Evolutionary conservation across 2,329 filamentous ascomycete species (phyloP), one percentile per base, ranked within the genome.

Genomic region (Stagonosporopsis tanaceti): DNA sequence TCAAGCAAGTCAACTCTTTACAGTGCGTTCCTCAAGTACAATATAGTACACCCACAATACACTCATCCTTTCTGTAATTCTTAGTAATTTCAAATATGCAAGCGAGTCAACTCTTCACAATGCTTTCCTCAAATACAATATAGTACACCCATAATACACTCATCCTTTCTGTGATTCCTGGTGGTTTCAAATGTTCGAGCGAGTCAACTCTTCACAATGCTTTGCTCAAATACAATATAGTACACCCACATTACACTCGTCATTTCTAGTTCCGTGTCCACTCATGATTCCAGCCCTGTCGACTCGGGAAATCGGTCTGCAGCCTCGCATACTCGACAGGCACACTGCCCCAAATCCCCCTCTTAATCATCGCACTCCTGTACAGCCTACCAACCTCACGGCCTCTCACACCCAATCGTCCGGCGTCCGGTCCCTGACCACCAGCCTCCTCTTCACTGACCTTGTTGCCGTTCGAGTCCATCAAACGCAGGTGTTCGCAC

Each of bases 261-360:
- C 24, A 17, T 40, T n/a, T 46, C 52, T 53, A 65, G 44, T 63
- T 78, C 78, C 89, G 85, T 81, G 88, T 96, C 95, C 95, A 99
- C 12, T 82, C 89, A 79, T 96, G 88, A 80, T 98, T 95, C 93
- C 94, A 99, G n/a, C 92, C 87, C 65, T 89, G 86, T 71, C 83
- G 84, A 0, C 83, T 81, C 6, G 94, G 94, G 47, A 86, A 92
- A 73, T 98, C 94, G 30, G 91, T 94, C 84, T 97, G 90, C 62
- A 86, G 82, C 64, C 91, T 82, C 27, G 90, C 90, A 82, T 97
- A 97, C 83, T 99, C 95, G 70, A 98, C 93, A 14, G 95, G 95
- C 55, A 97, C 84, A 57, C 88, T 87, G 92, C 83, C 83, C 81
- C 90, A 97, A 17, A 96, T 82, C 6, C 91, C 91, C 78, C 90